A percentile compares a stretch with the other conserved stretches of the same genome.
Conservation (phyloP, 31 red algal species). For the Odonthalia washingtoniensis region DNA sequence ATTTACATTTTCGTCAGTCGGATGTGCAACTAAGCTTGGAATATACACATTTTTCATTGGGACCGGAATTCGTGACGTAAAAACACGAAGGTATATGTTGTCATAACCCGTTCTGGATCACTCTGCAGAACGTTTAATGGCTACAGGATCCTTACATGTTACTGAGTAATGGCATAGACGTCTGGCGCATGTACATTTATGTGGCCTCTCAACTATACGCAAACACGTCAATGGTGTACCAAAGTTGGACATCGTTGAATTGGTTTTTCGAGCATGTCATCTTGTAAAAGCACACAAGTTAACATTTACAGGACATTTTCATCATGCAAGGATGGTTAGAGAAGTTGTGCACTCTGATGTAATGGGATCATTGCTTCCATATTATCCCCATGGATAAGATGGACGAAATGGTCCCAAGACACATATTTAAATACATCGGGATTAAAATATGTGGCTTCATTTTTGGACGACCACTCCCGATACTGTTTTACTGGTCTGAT, state of each 20-base stretch:
- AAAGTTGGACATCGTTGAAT: neutral
- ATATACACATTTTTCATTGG: neutral
- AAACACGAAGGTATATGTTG: neutral
- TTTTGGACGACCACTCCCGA: constrained; percentile 3
- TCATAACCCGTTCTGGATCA: neutral
- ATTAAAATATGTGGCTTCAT: neutral
- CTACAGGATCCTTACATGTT: neutral
- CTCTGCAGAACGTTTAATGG: neutral
- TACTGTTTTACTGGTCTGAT: neutral
- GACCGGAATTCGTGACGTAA: neutral
- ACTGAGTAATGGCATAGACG: neutral
- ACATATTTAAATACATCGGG: too few species aligned
- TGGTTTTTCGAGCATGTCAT: neutral
- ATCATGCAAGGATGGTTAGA: neutral
- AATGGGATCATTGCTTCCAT: neutral
- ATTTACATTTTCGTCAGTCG: neutral
- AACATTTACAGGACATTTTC: neutral
- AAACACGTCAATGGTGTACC: neutral
- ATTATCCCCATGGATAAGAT: neutral
- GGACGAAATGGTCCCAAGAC: too few species aligned
- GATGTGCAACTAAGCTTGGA: neutral
- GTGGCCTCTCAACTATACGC: neutral
- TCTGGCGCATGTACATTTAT: neutral
- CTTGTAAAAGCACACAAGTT: neutral
- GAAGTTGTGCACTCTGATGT: neutral